A percentile compares a stretch with the other conserved stretches of the same genome.
Evolutionary conservation across 2,329 filamentous ascomycete species (phyloP).

Genomic region (Pseudocercospora musae): DNA sequence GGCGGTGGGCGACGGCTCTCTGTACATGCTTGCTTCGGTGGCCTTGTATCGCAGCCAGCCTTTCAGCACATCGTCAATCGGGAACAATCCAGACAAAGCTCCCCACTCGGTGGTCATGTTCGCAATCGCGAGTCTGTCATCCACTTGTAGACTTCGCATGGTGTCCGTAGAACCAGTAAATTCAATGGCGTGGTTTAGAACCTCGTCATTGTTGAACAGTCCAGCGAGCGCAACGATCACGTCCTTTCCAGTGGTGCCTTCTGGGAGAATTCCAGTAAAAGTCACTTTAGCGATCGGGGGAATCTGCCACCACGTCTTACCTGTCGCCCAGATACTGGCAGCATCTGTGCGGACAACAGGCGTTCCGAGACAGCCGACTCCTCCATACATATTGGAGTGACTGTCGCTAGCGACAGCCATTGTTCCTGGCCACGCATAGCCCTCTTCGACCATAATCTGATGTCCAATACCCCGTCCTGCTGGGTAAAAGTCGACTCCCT

Average conservation of each 20-base stretch:
- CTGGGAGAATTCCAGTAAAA: constrained; percentile 69
- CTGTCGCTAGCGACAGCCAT: constrained; percentile 74
- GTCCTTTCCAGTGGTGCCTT: constrained; percentile 87
- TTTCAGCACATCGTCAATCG: constrained; percentile 69
- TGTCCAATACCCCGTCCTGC: constrained; percentile 82
- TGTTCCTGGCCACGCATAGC: constrained; percentile 80
- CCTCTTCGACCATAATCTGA: constrained; percentile 87
- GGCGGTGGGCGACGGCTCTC: constrained; percentile 46
- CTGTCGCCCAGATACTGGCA: constrained; percentile 79
- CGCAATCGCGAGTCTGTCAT: constrained; percentile 68
- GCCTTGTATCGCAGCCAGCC: constrained; percentile 76
- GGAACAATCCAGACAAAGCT: constrained; percentile 71
- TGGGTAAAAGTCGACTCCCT: constrained; percentile 74
- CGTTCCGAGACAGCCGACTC: constrained; percentile 71
- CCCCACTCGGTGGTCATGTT: constrained; percentile 87
- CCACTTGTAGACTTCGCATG: constrained; percentile 66
- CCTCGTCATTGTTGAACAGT: constrained; percentile 80
- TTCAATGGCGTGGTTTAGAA: constrained; percentile 87
- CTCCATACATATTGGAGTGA: constrained; percentile 82
- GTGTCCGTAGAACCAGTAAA: constrained; percentile 80
- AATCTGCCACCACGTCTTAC: constrained; percentile 82
- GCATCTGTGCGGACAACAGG: constrained; percentile 85
- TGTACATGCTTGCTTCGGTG: constrained; percentile 63
- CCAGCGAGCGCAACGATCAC: constrained; percentile 87
- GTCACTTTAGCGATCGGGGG: constrained; percentile 80